phyloP scores from a whole-genome alignment of 2,329 filamentous ascomycete species.

The Leptosphaerulina australis region DNA sequence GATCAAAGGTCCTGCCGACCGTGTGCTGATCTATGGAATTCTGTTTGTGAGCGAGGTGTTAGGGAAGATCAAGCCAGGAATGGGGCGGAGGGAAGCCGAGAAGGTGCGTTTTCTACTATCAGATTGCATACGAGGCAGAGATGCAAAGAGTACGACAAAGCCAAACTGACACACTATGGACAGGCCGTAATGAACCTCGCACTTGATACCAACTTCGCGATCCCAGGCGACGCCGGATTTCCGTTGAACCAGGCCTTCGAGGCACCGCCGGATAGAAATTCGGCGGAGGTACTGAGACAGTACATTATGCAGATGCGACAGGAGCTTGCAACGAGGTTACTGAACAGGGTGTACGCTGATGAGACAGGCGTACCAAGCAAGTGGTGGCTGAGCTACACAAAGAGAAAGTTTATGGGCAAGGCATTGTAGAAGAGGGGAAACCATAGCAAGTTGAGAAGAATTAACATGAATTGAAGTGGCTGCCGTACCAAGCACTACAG shows the following conservation, averaged over 20 bases:
- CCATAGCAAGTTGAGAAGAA: neutral
- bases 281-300: slow-evolving; percentile 85
- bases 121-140: no score
- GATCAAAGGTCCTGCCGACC: slow-evolving; percentile 93
- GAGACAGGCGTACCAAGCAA: slow-evolving; percentile 67
- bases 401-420: slow-evolving; percentile 99
- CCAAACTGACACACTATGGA: neutral
- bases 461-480: neutral
- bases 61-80: slow-evolving; percentile 79
- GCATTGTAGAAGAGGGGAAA: slow-evolving; percentile 36
- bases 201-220: slow-evolving; percentile 90
- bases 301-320: slow-evolving; percentile 93
- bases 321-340: slow-evolving; percentile 81
- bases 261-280: slow-evolving; percentile 81
- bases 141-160: no score
- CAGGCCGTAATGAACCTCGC: slow-evolving; percentile 86
- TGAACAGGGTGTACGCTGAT: slow-evolving; percentile 86
- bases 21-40: slow-evolving; percentile 95
- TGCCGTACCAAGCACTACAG: no score
- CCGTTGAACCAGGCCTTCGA: slow-evolving; percentile 98
- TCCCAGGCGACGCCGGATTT: slow-evolving; percentile 91
- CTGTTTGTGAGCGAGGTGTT: slow-evolving; percentile 92
- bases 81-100: slow-evolving; percentile 69
- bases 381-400: slow-evolving; percentile 98
- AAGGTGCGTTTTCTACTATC: slow-evolving; percentile 66